Base-by-base conservation (phyloP, 441 rosid genomes). In the Croton laevigatus region DNA sequence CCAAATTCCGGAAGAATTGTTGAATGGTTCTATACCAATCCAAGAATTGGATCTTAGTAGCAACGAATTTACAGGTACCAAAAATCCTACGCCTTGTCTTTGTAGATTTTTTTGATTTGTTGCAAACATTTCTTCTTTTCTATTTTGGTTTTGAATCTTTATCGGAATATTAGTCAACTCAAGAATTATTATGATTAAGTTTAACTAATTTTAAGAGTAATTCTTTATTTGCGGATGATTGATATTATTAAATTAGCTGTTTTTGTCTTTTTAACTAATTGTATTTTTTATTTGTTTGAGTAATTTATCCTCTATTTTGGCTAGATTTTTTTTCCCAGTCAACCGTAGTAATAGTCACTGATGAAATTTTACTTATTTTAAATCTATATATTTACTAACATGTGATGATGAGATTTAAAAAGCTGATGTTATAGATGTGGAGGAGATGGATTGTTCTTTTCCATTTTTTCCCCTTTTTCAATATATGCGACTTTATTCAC, bases 31-130 rank as follows among this genome's bases (percentile, higher is more conserved):
- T 45, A 79, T 83, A 68, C 88, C 86, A 0, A 27, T 91, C 80
- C 83, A 48, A 57, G 96, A 86, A 79, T 63, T 94, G 87, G 97
- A 94, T 91, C 97, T 94, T 74, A 86, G 97, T 69, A 79, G 80
- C 81, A 94, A 91, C 76, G 92, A 87, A 67, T 91, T 94, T 72
- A 91, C 95, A 73, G 98, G 98, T 80, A 74, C 14, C 66, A 54
- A 23, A 62, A 32, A 27, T 27, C 79, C 66, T 66, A 48, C n/a
- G 14, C 14, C 40, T 20, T 63, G 40, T 62, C 10, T 60, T 40
- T 40, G 7, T 59, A 22, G 8, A 45, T 9, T 9, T 27, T n/a
- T 66, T 48, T 19, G 14, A 45, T n/a, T 60, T 66, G 37, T n/a
- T 63, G 8, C 20, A 19, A 19, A 22, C 51, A 46, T 14, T 17